phyloP scores from a whole-genome alignment of 2,329 filamentous ascomycete genomes.

The Beauveria pseudobassiana region DNA sequence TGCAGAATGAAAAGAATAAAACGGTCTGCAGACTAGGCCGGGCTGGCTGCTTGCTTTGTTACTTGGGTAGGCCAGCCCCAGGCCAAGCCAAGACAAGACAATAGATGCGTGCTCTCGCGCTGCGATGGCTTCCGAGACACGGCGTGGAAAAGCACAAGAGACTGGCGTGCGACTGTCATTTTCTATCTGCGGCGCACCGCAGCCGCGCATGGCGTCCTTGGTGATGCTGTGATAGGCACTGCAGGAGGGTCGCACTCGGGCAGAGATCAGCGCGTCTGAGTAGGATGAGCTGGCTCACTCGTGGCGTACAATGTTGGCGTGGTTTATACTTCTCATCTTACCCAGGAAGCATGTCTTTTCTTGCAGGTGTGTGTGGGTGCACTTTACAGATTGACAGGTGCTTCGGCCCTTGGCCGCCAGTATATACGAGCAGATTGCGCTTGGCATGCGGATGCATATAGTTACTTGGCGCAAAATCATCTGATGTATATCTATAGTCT shows the following conservation, averaged over 20 bases:
- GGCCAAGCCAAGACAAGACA: not conserved
- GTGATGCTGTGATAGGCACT: not conserved
- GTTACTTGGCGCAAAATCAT: no score
- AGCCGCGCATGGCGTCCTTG: not conserved
- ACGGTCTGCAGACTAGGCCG: not conserved
- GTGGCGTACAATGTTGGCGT: not conserved
- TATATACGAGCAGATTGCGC: not conserved
- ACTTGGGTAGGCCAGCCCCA: not conserved
- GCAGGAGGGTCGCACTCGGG: not conserved
- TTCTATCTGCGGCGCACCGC: not conserved
- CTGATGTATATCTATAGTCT: no score
- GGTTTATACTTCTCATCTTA: not conserved
- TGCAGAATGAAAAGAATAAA: no score
- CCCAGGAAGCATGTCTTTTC: not conserved
- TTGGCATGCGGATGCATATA: not conserved
- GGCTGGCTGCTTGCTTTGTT: not conserved
- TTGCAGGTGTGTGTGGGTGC: not conserved
- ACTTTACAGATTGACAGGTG: not conserved
- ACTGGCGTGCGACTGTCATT: not conserved
- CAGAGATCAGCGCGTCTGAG: not conserved
- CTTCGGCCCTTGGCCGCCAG: no score
- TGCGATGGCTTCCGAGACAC: not conserved
- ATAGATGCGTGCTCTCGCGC: not conserved
- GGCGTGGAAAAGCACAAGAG: not conserved
- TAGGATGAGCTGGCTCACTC: not conserved